Evolutionary conservation across 345 rosid species (phyloP), one percentile per base, ranked within the genome.

Genomic region (Dipteronia dyeriana): DNA sequence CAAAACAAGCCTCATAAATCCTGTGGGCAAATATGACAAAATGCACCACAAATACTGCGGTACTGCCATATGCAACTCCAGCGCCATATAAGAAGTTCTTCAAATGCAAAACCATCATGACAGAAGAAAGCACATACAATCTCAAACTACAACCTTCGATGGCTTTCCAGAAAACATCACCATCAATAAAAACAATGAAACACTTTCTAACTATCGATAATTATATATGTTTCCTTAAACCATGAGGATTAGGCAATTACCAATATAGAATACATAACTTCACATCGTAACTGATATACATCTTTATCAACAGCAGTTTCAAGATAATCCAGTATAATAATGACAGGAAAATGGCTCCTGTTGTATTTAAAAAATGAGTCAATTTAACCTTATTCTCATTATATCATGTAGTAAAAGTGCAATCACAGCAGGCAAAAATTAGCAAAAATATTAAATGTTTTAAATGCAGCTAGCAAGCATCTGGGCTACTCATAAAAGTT

Each of bases 371-470:
- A 64, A 66, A 4, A 3, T 16, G 3, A 5, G 3, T 63, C 70
- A 38, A 14, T 51, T 4, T 31, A n/a, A 4, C 31, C 29, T 17
- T n/a, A 51, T 75, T 34, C 71, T 34, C 41, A n/a, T 38, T 66
- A 34, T 14, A 56, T 38, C 38, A 14, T 38, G 64, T 14, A 9
- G 39, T 54, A 29, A 49, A 74, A 62, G 51, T 51, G 38, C 51
- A 66, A 53, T 54, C 72, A 53, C 61, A 75, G 22, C 20, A 63
- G 20, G 34, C 47, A 49, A 47, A 60, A 43, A 60, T 22, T n/a
- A 60, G 26, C 64, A 61, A 3, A 8, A 23, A 61, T 61, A 22
- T 10, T 22, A 16, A 23, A 61, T 22, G 66, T 23, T 20, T 20
- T 51, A 12, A 51, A 49, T 49, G 54, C 54, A 49, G 16, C 54